phyloP scores from a whole-genome alignment of 805 yeast species.

The Saccharomycodes ludwigii region DNA sequence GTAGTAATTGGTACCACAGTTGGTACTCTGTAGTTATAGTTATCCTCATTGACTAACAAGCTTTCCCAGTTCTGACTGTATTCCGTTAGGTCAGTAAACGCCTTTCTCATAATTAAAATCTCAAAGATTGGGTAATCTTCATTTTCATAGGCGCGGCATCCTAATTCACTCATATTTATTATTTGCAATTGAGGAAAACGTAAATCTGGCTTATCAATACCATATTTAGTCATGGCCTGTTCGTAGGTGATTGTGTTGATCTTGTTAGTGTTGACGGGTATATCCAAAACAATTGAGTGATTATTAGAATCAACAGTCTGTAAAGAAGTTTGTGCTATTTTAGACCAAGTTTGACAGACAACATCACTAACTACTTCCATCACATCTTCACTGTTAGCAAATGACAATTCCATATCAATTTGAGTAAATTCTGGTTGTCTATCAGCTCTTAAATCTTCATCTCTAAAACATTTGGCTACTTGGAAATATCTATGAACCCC shows the following conservation, averaged over 20 bases:
- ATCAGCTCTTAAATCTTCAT: slow-evolving; percentile 88
- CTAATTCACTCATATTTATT: slow-evolving; percentile 31
- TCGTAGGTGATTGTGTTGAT: slow-evolving; percentile 44
- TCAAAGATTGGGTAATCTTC: slow-evolving; percentile 59
- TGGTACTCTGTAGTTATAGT: slow-evolving; percentile 50
- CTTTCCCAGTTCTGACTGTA: slow-evolving; percentile 23
- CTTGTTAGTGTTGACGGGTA: slow-evolving; percentile 10
- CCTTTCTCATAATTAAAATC: slow-evolving; percentile 49
- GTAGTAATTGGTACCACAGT: slow-evolving; percentile 37
- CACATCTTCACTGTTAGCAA: slow-evolving; percentile 58
- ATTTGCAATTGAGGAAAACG: slow-evolving; percentile 45
- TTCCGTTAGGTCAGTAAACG: slow-evolving; percentile 21
- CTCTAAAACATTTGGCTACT: slow-evolving; percentile 88
- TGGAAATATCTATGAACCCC: slow-evolving; percentile 83
- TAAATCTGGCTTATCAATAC: slow-evolving; percentile 92
- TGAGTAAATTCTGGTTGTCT: slow-evolving; percentile 98
- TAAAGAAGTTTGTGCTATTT: slow-evolving; percentile 25
- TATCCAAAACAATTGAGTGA: slow-evolving; percentile 11
- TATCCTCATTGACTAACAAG: slow-evolving; percentile 26
- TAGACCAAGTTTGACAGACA: slow-evolving; percentile 43
- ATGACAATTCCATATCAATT: slow-evolving; percentile 90
- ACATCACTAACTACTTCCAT: slow-evolving; percentile 48
- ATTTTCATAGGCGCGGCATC: slow-evolving; percentile 24
- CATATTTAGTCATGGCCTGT: slow-evolving; percentile 62
- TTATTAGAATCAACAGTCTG: slow-evolving; percentile 17